Base-by-base conservation (phyloP, 2,329 filamentous ascomycete species). In the Cercospora sojina region DNA sequence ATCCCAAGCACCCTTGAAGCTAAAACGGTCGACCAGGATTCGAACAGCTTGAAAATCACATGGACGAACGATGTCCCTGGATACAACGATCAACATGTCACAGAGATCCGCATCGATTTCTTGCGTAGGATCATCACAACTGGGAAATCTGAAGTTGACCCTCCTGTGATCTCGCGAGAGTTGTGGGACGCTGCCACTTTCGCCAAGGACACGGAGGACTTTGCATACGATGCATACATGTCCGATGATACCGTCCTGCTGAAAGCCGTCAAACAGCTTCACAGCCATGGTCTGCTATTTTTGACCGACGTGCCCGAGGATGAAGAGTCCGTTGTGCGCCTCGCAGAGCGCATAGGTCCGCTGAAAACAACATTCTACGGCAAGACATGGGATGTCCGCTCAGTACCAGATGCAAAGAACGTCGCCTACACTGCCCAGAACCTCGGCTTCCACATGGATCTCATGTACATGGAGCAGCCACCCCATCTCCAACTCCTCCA, bases 351-450 rank as follows among this genome's bases (percentile, higher is more conserved):
- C 60, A 91, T 98, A 66, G 93, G 93, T 1, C 86, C 86, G 35
- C 80, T 97, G 27, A 90, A 92, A 74, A 88, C 92, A 73, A 95
- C 93, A 7, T 95, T 98, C 76, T 98, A 98, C 78, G 95, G 95
- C 49, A 83, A 85, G 72, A 96, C 92, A 0, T 98, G 93, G 88
- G 91, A 97, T 78, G 94, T 98, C 12, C 87, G 88, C 62, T 92
- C 89, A 3, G 90, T 96, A 62, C 89, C 90, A 1, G 78, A 91
- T 64, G 92, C 93, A 25, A 93, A 94, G 76, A 98, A 98, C 76
- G 91, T 97, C 3, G 94, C 95, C 23, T 84, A 98, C 80, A 97
- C 94, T 0, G 89, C 86, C 74, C 85, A 89, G 58, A 89, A 89
- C 74, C 87, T 98, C 1, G 91, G 91, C 16, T 88, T 97, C 57